Base-by-base conservation (phyloP, 2,329 filamentous ascomycete species). In the Verticillium dahliae region DNA sequence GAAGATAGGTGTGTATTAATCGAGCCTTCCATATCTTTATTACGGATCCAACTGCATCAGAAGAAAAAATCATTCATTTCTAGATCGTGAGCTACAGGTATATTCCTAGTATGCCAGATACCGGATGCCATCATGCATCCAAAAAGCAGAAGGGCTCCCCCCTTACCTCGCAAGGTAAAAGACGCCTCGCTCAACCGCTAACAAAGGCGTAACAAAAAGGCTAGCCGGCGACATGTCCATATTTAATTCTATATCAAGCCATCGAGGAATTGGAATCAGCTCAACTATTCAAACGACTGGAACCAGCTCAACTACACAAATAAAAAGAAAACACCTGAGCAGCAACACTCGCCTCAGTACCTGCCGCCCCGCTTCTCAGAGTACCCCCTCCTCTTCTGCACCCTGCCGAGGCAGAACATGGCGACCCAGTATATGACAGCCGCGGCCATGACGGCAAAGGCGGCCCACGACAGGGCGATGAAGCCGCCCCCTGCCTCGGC, bases 401-500 rank as follows among this genome's bases (percentile, higher is more conserved):
- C 67, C 57, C 69, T 69, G 62, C 69, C 65, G 4, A 69, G 35
- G 37, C 71, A 70, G 64, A 78, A 68, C 50, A 75, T 69, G 11
- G 62, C 69, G 1, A 69, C 27, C 81, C 81, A 84, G 67, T 77
- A 82, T 3, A 74, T 33, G 4, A 73, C 61, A 0, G 75, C 68
- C 1, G 72, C 63, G 3, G 74, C 67, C 76, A 82, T 81, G 63
- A 79, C 69, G 3, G 68, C 79, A 15, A 80, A 76, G 1, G 80
- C 73, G 4, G 79, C 74, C 81, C 81, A 84, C 5, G 75, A 75
- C 45, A 83, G 67, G 37, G 67, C 73, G 65, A 77, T 72, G 64
- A 84, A 81, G 69, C 78, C 77, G 54, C 59, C 67, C 7, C 82
- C 81, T 11, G 71, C 65, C 13, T 69, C 65, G 0, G 79, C 81